A percentile compares a stretch with the other conserved stretches of the same genome.
These are phyloP conservation scores for Cystoderma amianthinum DNA, from an alignment of 768 basidiomycete genomes.

Conservation along the genomic window DNA sequence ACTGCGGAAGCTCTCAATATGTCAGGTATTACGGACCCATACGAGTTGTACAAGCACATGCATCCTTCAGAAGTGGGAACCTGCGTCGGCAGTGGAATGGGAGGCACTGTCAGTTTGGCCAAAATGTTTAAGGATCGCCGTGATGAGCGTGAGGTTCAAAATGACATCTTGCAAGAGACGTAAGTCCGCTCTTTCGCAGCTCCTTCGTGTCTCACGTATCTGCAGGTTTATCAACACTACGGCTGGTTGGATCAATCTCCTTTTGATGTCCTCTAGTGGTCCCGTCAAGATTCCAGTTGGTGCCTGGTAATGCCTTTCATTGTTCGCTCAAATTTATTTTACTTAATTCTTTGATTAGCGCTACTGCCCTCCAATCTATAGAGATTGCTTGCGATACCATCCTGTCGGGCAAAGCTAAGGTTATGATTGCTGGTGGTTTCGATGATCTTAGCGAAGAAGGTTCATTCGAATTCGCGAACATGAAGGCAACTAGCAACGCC, in stretches of 20 bases:
- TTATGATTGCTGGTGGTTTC: constrained; percentile 99
- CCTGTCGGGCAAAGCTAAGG: constrained; percentile 92
- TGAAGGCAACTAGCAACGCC: constrained; percentile 98
- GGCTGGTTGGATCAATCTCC: constrained; percentile 95
- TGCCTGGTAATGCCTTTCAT: constrained; percentile 64
- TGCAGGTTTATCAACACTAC: constrained; percentile 96
- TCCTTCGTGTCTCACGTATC: constrained; percentile 1
- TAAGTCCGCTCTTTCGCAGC: constrained; percentile 31
- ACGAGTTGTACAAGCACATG: constrained; percentile 94
- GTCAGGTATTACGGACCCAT: constrained; percentile 97
- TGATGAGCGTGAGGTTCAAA: constrained; percentile 97
- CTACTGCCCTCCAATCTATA: constrained; percentile 94
- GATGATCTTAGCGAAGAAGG: constrained; percentile 98
- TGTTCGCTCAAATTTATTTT: constrained; percentile 4
- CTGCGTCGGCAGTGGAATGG: constrained; percentile 95
- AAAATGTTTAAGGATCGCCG: constrained; percentile 99
- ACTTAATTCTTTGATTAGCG: constrained; percentile 35
- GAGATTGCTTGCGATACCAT: constrained; percentile 98
- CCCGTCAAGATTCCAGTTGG: constrained; percentile 99
- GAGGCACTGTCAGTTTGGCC: constrained; percentile 82
- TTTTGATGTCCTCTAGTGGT: constrained; percentile 92
- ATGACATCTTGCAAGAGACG: constrained; percentile 98
- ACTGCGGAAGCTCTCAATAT: constrained; percentile 95
- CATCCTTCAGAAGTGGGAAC: constrained; percentile 97
- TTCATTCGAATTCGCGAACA: constrained; percentile 98